Conservation (phyloP, 192 early-diverging fungal species). For the Fimicolochytrium jonesii region DNA sequence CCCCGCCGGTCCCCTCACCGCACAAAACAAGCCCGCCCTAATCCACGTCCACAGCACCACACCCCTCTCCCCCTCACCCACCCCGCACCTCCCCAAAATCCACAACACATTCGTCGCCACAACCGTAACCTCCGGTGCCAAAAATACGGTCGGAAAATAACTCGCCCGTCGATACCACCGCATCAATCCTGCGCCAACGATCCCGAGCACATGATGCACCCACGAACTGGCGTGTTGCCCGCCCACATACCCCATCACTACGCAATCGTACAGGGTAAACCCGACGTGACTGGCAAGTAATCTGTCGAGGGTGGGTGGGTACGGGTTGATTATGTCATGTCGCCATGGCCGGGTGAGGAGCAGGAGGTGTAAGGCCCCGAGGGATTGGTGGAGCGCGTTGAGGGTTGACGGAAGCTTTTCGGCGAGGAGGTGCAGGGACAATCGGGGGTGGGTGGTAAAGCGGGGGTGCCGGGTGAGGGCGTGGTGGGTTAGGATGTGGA, state of each 20-base stretch:
- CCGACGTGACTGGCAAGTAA: slow-evolving; percentile 26
- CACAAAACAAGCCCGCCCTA: slow-evolving; percentile 24
- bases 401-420: slow-evolving; percentile 35
- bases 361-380: neutral
- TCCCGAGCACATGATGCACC: slow-evolving; percentile 33
- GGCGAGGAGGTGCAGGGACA: slow-evolving; percentile 7
- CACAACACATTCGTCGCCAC: slow-evolving; percentile 28
- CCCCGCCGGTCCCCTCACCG: slow-evolving; percentile 18
- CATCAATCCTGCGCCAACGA: slow-evolving; percentile 16
- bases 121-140: slow-evolving; percentile 29
- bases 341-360: neutral
- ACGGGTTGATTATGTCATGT: slow-evolving; percentile 8
- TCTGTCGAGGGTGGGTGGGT: slow-evolving; percentile 17
- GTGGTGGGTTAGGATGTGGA: neutral
- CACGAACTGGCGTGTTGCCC: slow-evolving; percentile 23
- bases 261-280: slow-evolving; percentile 25
- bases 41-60: neutral
- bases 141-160: slow-evolving; percentile 25
- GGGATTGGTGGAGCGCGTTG: slow-evolving; percentile 12
- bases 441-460: neutral
- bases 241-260: slow-evolving; percentile 16
- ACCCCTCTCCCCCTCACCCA: neutral
- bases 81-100: slow-evolving; percentile 10
- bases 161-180: slow-evolving; percentile 9
- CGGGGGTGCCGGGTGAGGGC: neutral